These are phyloP conservation scores for Tuber melanosporum DNA, from an alignment of 495 filamentous ascomycete genomes.

Conservation along the genomic window DNA sequence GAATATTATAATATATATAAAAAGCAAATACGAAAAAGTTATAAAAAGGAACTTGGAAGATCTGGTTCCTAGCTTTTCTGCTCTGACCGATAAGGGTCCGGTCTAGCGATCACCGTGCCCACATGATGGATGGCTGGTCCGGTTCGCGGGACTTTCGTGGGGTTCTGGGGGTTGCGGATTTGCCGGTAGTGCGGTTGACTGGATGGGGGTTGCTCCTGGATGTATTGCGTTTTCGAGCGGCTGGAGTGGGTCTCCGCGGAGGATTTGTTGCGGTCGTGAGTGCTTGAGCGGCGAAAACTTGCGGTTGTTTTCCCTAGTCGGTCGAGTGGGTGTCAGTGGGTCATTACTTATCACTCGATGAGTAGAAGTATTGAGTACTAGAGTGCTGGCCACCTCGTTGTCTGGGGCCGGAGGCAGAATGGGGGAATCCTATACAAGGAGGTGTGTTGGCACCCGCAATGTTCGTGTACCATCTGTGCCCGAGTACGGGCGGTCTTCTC, in stretches of 20 bases:
- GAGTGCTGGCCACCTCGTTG: no score
- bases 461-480: background rate
- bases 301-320: no score
- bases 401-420: background rate
- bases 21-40: background rate
- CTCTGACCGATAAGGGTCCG: background rate
- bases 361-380: background rate
- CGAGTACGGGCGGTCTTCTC: background rate
- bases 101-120: no score
- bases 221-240: no score
- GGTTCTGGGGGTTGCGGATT: no score
- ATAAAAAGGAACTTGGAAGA: background rate
- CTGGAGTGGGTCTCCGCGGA: no score
- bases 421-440: background rate
- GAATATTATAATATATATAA: background rate
- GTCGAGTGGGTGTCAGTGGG: background rate
- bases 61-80: background rate
- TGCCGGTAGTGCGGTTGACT: background rate
- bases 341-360: background rate
- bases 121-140: no score
- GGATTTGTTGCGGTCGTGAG: background rate
- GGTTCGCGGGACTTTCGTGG: background rate
- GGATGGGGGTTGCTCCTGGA: background rate
- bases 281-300: no score
- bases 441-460: background rate